These are phyloP conservation scores for Penicillium salamii DNA, from an alignment of 495 filamentous ascomycete species.

Conservation along the genomic window DNA sequence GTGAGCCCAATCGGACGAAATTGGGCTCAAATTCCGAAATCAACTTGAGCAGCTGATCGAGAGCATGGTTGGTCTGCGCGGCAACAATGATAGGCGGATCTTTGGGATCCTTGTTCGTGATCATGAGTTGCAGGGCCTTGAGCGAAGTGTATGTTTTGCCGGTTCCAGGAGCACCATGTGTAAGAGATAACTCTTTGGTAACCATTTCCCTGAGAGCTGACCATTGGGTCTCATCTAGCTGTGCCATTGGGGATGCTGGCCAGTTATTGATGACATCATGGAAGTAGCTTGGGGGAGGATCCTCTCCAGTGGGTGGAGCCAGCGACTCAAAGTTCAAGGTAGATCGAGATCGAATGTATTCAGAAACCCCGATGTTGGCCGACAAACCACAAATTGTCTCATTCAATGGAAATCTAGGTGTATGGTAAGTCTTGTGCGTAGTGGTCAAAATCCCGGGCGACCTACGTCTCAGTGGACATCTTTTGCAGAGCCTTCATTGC, in stretches of 20 bases:
- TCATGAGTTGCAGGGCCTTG: slow-evolving; percentile 63
- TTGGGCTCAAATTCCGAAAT: slow-evolving; percentile 61
- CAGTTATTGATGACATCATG: slow-evolving; percentile 49
- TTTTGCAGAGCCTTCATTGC: slow-evolving; percentile 72
- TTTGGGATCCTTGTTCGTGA: slow-evolving; percentile 55
- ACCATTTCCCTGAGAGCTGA: slow-evolving; percentile 66
- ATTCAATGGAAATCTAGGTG: slow-evolving; percentile 55
- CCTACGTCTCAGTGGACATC: slow-evolving; percentile 58
- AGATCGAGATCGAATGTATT: slow-evolving; percentile 48
- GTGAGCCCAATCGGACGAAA: slow-evolving; percentile 76
- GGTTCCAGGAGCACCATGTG: slow-evolving; percentile 91
- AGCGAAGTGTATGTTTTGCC: slow-evolving; percentile 84
- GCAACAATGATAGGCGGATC: slow-evolving; percentile 75
- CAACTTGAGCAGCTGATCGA: slow-evolving; percentile 78
- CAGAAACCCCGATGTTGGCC: slow-evolving; percentile 42
- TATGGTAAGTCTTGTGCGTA: slow-evolving; percentile 8
- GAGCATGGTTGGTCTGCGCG: slow-evolving; percentile 89
- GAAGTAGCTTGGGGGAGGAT: slow-evolving; percentile 8
- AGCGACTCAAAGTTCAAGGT: slow-evolving; percentile 44
- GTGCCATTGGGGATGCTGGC: slow-evolving; percentile 45
- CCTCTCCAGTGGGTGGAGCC: slow-evolving; percentile 7
- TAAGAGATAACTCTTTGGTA: slow-evolving; percentile 68
- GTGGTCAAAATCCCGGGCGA: slow-evolving; percentile 9
- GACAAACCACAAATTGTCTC: slow-evolving; percentile 58
- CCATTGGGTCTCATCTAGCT: slow-evolving; percentile 68